These are phyloP conservation scores for Zygosaccharomyces sapae DNA, from an alignment of 1,139 yeast genomes.

Conservation along the genomic window DNA sequence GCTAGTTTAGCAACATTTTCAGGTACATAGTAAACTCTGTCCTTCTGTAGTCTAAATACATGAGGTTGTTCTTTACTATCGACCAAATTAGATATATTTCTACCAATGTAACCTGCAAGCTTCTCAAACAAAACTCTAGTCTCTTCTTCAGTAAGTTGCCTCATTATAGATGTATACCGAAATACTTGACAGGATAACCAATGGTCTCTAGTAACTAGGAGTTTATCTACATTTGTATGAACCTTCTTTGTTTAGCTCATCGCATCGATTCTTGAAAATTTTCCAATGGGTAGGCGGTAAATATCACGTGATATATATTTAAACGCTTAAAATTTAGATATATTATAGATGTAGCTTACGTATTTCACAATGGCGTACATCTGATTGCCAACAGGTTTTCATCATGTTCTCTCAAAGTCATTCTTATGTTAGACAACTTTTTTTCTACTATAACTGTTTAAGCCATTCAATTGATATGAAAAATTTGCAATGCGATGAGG, in stretches of 20 bases:
- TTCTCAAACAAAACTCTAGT: slow-evolving; percentile 94
- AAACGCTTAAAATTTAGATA: no score
- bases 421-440: neutral
- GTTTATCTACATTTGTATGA: neutral
- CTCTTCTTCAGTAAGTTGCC: slow-evolving; percentile 95
- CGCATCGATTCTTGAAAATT: slow-evolving; percentile 15
- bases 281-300: slow-evolving; percentile 10
- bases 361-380: no score
- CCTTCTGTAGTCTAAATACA: slow-evolving; percentile 93
- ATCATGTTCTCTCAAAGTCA: neutral
- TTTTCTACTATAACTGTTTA: neutral
- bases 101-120: slow-evolving; percentile 91
- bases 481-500: slow-evolving; percentile 3
- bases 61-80: slow-evolving; percentile 89
- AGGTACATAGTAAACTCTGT: slow-evolving; percentile 87
- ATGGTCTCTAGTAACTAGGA: neutral
- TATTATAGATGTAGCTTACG: no score
- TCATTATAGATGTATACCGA: slow-evolving; percentile 48
- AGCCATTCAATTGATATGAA: slow-evolving; percentile 2
- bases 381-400: neutral
- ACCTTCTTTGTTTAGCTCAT: slow-evolving; percentile 14
- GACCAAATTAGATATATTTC: slow-evolving; percentile 83
- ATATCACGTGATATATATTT: slow-evolving; percentile 1
- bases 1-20: slow-evolving; percentile 83
- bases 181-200: neutral